Evolutionary conservation across 768 basidiomycete species (phyloP).

Genomic region (Boletus vermiculosoides): DNA sequence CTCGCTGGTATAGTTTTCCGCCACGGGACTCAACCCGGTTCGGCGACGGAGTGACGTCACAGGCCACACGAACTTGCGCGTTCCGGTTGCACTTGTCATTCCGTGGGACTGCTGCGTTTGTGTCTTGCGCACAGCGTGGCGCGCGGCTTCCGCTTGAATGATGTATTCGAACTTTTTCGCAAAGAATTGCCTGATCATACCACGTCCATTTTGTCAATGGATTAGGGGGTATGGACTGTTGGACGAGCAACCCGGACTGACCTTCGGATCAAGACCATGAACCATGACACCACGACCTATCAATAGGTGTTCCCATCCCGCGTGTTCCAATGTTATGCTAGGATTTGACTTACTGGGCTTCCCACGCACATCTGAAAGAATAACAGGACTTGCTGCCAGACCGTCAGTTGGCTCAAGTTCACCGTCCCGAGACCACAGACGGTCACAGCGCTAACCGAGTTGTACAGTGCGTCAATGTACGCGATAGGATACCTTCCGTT

Average conservation of each 20-base stretch:
- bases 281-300: constrained; percentile 79
- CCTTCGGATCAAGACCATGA: constrained; percentile 79
- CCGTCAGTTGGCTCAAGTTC: constrained; percentile 65
- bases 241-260: constrained; percentile 23
- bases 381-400: constrained; percentile 66
- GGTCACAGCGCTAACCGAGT: constrained; percentile 73
- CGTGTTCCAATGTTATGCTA: background rate
- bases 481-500: constrained; percentile 70
- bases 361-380: constrained; percentile 80
- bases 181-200: constrained; percentile 59
- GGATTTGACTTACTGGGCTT: constrained; percentile 56
- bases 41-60: constrained; percentile 34
- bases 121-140: constrained; percentile 21
- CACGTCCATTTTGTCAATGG: background rate
- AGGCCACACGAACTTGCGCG: constrained; percentile 26
- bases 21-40: constrained; percentile 26
- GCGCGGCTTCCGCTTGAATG: constrained; percentile 43
- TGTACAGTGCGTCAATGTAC: constrained; percentile 79
- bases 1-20: constrained; percentile 20
- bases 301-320: background rate
- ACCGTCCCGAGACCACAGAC: constrained; percentile 75
- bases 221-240: too few species aligned
- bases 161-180: constrained; percentile 63
- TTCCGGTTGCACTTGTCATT: constrained; percentile 17
- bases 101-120: constrained; percentile 22